Base-by-base conservation (phyloP, 192 early-diverging fungal species). In the Coemansia umbellata region DNA sequence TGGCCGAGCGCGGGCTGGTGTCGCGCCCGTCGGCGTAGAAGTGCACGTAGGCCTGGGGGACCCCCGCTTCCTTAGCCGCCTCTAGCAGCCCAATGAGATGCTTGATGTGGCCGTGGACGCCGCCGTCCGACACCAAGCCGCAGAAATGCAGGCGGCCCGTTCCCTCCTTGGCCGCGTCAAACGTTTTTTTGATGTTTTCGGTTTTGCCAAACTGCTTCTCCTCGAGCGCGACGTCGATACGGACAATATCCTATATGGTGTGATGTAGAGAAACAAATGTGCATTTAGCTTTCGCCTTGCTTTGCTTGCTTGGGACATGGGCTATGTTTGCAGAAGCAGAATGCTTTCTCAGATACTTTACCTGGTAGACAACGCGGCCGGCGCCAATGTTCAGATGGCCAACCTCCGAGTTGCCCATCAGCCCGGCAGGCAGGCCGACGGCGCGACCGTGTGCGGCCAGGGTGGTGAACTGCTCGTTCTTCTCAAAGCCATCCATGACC, bases 331-430 rank as follows among this genome's bases (percentile, higher is more conserved):
- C n/a, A n/a, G n/a, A n/a, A n/a, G n/a, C n/a, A n/a, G n/a, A n/a
- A n/a, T n/a, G n/a, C n/a, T n/a, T n/a, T n/a, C n/a, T n/a, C 32
- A n/a, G 31, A 15, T 35, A 21, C 33, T 30, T 53, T 69, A 69
- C 66, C 66, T 99, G 97, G 75, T 97, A 98, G 26, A 99, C 97
- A 17, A 99, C 82, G 31, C 97, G 86, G 27, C 97, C 97, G 40
- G 97, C 97, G 47, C 97, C 97, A 85, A 99, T 94, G 83, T 99
- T 99, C 66, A 98, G 74, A 63, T 99, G 97, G 9, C 97, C 97
- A 36, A 99, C 97, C 77, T 99, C 97, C 36, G 91, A 93, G 85
- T 99, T 99, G 51, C 95, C 97, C 97, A 99, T 99, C 47, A 98
- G 82, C 8, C 93, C 97, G n/a, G 94, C 94, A 10, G 95, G 95